Conservation (phyloP, 78 protist species). For the Pelomyxa schiedti region DNA sequence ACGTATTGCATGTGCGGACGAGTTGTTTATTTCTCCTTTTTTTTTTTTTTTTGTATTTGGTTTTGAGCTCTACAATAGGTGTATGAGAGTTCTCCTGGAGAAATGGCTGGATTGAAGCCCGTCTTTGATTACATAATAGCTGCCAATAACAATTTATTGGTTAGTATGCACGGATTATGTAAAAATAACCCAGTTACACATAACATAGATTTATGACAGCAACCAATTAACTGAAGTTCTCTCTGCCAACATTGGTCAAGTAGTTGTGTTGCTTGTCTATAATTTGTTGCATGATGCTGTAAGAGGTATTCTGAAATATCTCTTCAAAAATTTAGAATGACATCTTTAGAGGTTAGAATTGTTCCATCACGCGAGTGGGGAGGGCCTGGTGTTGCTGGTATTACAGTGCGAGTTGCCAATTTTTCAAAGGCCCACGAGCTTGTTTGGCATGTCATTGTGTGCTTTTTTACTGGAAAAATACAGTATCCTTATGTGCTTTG, state of each 20-base stretch:
- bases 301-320: no score
- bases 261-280: no score
- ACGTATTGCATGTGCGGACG: no score
- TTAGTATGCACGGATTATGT: background rate
- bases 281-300: no score
- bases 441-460: constrained; percentile 67
- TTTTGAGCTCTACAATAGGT: no score
- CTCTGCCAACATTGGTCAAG: no score
- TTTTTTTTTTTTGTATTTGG: no score
- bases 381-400: constrained; percentile 67
- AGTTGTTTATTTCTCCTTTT: no score
- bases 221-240: no score
- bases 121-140: constrained; percentile 64
- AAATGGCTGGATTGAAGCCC: constrained; percentile 33
- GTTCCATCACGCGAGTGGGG: constrained; percentile 63
- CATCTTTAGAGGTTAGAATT: no score
- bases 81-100: no score
- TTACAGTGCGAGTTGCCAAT: constrained; percentile 52
- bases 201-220: background rate
- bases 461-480: background rate
- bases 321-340: no score
- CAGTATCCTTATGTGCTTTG: background rate
- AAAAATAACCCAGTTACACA: background rate
- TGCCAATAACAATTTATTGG: constrained; percentile 11
- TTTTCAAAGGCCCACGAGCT: constrained; percentile 40